Conservation (phyloP, 306 rosid genomes). For the barrel medic (Medicago truncatula) region MtrunA17r5.0-ANR NC_053046.1:24244501-24245000, state of each 20-base stretch:
- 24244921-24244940: constrained; percentile 15
- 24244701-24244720: neutral
- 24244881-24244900: constrained; percentile 24
- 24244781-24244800: constrained; percentile 7
- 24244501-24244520: constrained; percentile 30
- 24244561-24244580: constrained; percentile 20
- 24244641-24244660: neutral
- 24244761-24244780: constrained; percentile 14
- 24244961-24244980: constrained; percentile 28
- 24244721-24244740: constrained; percentile 16
- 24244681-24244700: constrained; percentile 11
- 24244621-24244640: constrained; percentile 15
- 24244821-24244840: neutral
- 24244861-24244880: constrained; percentile 8
- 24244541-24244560: constrained; percentile 5
- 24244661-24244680: constrained; percentile 18
- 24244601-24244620: constrained; percentile 26
- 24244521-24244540: constrained; percentile 18
- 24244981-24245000: constrained; percentile 34
- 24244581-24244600: constrained; percentile 3
- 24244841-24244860: constrained; percentile 12
- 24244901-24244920: constrained; percentile 15
- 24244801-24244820: neutral
- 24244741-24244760: constrained; percentile 1
- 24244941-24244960: constrained; percentile 32